These are phyloP conservation scores for Sechiopsis laciniata DNA, from an alignment of 306 rosid genomes.

Conservation along the genomic window DNA sequence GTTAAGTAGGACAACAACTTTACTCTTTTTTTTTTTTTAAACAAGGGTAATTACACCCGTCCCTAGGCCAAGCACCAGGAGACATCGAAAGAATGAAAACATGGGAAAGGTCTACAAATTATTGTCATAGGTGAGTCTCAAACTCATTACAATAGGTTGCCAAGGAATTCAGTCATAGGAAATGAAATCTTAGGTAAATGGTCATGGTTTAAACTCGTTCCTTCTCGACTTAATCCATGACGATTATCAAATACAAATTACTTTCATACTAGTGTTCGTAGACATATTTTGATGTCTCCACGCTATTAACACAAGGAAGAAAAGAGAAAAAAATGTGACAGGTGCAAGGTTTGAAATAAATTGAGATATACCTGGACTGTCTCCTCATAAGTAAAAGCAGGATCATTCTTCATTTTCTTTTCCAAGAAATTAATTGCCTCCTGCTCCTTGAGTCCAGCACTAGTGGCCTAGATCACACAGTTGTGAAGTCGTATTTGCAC, in stretches of 20 bases:
- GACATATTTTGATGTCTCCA: too few relatives aligned
- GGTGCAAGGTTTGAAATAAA: neutral
- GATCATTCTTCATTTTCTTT: constrained; percentile 98
- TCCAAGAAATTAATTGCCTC: constrained; percentile 99
- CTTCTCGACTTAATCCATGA: neutral
- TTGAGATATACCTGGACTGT: constrained; percentile 77
- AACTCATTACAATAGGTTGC: neutral
- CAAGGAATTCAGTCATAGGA: neutral
- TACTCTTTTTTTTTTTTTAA: too few relatives aligned
- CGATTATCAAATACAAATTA: neutral
- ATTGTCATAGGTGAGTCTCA: neutral
- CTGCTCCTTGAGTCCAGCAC: constrained; percentile 96
- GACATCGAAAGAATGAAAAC: too few relatives aligned
- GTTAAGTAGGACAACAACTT: neutral
- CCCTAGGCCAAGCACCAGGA: too few relatives aligned
- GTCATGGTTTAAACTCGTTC: neutral
- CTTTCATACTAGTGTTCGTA: neutral
- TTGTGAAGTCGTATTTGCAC: neutral
- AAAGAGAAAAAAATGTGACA: neutral
- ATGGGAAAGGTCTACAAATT: too few relatives aligned
- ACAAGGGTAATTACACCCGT: too few relatives aligned
- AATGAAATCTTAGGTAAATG: too few relatives aligned
- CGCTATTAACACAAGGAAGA: too few relatives aligned
- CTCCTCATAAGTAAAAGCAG: constrained; percentile 83
- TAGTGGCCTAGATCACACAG: constrained; percentile 59